phyloP scores from a whole-genome alignment of 2,329 filamentous ascomycete genomes.

The Eurotiales sp. region DNA sequence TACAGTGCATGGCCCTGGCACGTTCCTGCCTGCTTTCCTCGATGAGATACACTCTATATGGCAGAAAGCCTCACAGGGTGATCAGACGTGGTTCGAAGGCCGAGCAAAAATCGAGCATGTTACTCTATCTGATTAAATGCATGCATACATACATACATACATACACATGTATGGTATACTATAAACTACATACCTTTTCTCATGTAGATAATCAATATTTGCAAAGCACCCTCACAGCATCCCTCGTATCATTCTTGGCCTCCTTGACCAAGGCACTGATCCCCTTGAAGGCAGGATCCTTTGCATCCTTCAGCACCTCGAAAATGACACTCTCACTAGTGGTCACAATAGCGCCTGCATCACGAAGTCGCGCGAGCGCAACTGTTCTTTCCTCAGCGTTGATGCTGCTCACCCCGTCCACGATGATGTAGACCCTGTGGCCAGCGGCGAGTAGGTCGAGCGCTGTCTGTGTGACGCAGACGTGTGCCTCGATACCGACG shows the following conservation, averaged over 20 bases:
- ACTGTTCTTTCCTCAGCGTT: slow-evolving; percentile 77
- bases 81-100: slow-evolving; percentile 32
- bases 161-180: background rate
- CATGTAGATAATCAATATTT: slow-evolving; percentile 46
- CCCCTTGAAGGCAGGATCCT: slow-evolving; percentile 63
- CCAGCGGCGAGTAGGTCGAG: slow-evolving; percentile 73
- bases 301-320: slow-evolving; percentile 82
- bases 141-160: background rate
- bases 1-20: slow-evolving; percentile 74
- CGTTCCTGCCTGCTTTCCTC: slow-evolving; percentile 79
- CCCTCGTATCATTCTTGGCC: slow-evolving; percentile 65
- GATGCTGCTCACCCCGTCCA: slow-evolving; percentile 85
- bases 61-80: slow-evolving; percentile 29
- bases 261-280: slow-evolving; percentile 78
- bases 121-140: slow-evolving; percentile 17
- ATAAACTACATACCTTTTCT: background rate
- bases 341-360: slow-evolving; percentile 74
- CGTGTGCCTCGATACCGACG: slow-evolving; percentile 88
- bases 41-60: slow-evolving; percentile 60
- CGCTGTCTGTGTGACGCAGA: slow-evolving; percentile 90
- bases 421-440: slow-evolving; percentile 79
- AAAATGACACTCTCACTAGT: slow-evolving; percentile 88
- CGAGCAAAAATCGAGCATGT: slow-evolving; percentile 36
- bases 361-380: slow-evolving; percentile 70
- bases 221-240: slow-evolving; percentile 62